Base-by-base conservation (phyloP, 2,329 filamentous ascomycete genomes). In the Scedosporium dehoogii region DNA sequence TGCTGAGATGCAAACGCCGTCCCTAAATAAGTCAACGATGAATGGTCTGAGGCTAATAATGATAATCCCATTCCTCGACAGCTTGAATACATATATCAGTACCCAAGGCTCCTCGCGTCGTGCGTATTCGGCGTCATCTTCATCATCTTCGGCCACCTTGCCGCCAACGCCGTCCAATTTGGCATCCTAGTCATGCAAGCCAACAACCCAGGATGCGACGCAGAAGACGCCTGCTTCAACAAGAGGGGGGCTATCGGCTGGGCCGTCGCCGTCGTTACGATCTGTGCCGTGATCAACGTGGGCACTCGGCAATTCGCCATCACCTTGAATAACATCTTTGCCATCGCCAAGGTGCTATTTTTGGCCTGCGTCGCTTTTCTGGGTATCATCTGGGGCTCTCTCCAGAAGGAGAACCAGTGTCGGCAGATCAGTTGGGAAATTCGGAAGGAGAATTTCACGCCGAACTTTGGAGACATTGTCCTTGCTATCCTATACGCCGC, bases 281-380 rank as follows among this genome's bases (percentile, higher is more conserved):
- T 76, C 10, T 75, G 77, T 3, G 79, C 79, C 62, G 70, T 81
- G 21, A 73, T 83, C 1, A 81, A 84, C 63, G 75, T 73, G 1
- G 68, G 73, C 42, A 82, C 78, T 57, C 72, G 81, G 25, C 72
- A 75, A 6, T 79, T 78, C 3, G 81, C 81, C 2, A 81, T 84
- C 56, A 67, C 72, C 25, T 67, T 83, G 27, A 81, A 80, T 67
- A 83, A 83, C 64, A 25, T 75, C 18, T 71, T 84, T 42, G 80
- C 81, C 4, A 69, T 76, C 1, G 66, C 80, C 63, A 84, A 84
- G 65, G 68, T 82, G 3, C 9, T 48, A 2, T 48, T 48, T 21
- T 7, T 48, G 21, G 44, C 5, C 27, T 66, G 71, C 55, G 75
- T 82, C 2, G 72, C 84, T 2, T 60, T 82, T 1, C 69, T 77